Conservation (phyloP, 345 rosid species). For the Camelina laxa region DNA sequence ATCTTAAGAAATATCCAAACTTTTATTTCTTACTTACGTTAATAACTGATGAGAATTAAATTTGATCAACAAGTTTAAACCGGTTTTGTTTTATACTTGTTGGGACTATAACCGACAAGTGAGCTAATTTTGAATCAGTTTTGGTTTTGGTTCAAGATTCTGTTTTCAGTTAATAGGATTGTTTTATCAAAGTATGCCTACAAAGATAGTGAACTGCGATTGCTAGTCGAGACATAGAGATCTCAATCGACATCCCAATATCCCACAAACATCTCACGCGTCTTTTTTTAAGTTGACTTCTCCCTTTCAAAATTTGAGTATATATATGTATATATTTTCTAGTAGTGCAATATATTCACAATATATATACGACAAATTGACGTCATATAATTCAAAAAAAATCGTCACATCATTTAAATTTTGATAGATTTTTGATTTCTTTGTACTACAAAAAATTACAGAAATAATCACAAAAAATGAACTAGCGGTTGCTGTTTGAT, state of each 20-base stretch:
- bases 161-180: background rate
- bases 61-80: background rate
- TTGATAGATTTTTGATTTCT: background rate
- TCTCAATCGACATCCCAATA: background rate
- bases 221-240: background rate
- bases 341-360: no score
- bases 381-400: background rate
- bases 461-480: background rate
- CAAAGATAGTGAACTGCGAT: background rate
- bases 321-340: no score
- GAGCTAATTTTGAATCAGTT: background rate
- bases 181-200: background rate
- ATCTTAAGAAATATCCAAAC: background rate
- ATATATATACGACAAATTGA: no score
- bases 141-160: background rate
- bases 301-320: no score
- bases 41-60: background rate
- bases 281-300: background rate
- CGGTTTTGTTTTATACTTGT: background rate
- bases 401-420: background rate
- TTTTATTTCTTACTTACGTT: background rate
- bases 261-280: background rate
- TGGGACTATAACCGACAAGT: background rate
- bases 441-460: background rate
- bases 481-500: background rate